A percentile compares a stretch with the other conserved stretches of the same genome.
phyloP scores from a whole-genome alignment of 345 rosid species.

The Salix suchowensis region DNA sequence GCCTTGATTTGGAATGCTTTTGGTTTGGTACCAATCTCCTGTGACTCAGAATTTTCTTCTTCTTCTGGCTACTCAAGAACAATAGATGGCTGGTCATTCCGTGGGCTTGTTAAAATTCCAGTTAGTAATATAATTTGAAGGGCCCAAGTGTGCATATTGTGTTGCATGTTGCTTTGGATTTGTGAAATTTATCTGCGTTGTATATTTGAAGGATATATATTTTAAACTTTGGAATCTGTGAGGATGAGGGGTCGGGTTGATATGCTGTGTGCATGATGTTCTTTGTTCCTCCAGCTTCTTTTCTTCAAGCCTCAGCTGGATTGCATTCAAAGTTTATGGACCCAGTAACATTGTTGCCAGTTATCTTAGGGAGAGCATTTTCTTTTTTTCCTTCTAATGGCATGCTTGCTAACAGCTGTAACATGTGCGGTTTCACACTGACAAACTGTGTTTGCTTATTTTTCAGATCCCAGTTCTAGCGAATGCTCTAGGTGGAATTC shows the following conservation, averaged over 20 bases:
- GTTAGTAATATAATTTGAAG: background rate
- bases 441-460: background rate
- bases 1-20: background rate
- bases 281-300: background rate
- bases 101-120: background rate
- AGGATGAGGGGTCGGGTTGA: background rate
- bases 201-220: background rate
- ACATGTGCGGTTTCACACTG: background rate
- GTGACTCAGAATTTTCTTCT: background rate
- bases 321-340: background rate
- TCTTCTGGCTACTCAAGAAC: background rate
- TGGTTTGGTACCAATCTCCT: background rate
- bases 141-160: background rate
- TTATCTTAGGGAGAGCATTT: background rate
- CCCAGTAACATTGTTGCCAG: background rate
- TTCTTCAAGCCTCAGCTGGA: background rate
- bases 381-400: background rate
- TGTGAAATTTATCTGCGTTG: background rate
- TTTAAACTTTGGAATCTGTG: background rate
- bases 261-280: background rate
- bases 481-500: conserved; percentile 93
- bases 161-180: background rate
- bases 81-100: background rate
- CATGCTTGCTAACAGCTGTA: background rate
- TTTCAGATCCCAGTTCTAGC: conserved; percentile 71